Percentiles rank a stretch among this genome's conserved stretches.
Conservation (phyloP, 2,329 filamentous ascomycete species). For the Dactylellina sp. region DNA sequence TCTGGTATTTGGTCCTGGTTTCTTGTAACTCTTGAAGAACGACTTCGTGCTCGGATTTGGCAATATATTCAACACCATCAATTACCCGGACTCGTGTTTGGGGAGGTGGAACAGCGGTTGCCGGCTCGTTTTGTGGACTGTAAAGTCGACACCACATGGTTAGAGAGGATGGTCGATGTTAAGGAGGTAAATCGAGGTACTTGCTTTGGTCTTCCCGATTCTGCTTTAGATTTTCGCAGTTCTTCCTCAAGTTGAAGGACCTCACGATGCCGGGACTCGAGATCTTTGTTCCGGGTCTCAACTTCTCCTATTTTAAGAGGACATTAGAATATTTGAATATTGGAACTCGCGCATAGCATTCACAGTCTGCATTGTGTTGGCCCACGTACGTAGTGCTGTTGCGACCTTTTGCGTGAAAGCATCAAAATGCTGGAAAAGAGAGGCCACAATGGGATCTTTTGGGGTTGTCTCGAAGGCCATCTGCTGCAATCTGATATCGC, state of each 20-base stretch:
- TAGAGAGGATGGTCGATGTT: not conserved
- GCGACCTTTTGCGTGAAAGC: constrained; percentile 20
- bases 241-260: constrained; percentile 10
- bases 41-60: constrained; percentile 13
- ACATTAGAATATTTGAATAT: not conserved
- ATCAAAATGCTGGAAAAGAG: constrained; percentile 16
- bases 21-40: constrained; percentile 7
- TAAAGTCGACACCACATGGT: not conserved
- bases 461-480: not conserved
- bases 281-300: constrained; percentile 7
- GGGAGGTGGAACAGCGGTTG: not conserved
- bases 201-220: constrained; percentile 2
- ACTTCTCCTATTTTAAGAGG: constrained; percentile 1
- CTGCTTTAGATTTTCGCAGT: constrained; percentile 8
- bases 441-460: constrained; percentile 8
- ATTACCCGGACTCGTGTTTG: not conserved
- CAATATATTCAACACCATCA: constrained; percentile 26
- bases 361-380: not conserved
- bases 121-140: not conserved
- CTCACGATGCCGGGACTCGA: constrained; percentile 7
- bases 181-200: too few species aligned
- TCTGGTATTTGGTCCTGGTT: constrained; percentile 11
- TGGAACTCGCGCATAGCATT: not conserved
- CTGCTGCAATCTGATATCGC: not conserved
- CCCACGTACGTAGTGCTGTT: constrained; percentile 17